phyloP scores from a whole-genome alignment of 257 asterid species.

The Solanum chilense region DNA sequence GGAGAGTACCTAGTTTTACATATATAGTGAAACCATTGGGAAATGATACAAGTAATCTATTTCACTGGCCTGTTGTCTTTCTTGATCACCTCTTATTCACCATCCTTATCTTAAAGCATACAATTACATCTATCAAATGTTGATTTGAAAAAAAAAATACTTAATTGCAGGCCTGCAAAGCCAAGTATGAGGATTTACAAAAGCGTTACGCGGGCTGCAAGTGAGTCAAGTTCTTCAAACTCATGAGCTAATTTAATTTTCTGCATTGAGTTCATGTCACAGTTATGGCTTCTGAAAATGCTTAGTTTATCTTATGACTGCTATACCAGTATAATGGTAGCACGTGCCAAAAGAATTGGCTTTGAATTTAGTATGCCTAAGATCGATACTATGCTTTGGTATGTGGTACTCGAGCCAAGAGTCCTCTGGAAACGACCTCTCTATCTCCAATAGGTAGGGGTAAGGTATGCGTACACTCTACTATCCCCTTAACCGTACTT shows the following conservation, averaged over 20 bases:
- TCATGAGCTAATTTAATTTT: background rate
- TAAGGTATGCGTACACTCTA: background rate
- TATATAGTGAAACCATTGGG: background rate
- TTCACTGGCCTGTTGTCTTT: background rate
- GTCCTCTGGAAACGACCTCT: background rate
- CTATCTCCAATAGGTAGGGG: background rate
- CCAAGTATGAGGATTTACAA: slow-evolving; percentile 58
- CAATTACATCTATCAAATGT: background rate
- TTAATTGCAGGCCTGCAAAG: slow-evolving; percentile 65
- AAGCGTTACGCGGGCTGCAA: slow-evolving; percentile 52
- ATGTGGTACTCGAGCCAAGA: background rate
- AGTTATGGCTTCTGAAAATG: background rate
- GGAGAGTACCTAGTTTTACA: background rate
- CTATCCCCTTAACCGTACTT: background rate
- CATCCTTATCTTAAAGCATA: background rate
- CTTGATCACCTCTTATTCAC: background rate
- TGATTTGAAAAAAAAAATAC: background rate
- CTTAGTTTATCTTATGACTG: background rate
- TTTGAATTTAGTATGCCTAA: background rate
- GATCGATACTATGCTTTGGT: background rate
- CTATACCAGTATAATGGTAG: background rate
- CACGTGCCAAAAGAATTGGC: background rate
- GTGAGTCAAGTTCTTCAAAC: slow-evolving; percentile 27
- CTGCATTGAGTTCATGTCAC: background rate
- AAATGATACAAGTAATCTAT: background rate